Percentiles rank a stretch among this genome's conserved stretches.
These are phyloP conservation scores for Helenozyma baotianmanensis DNA, from an alignment of 805 yeast species.

Conservation along the genomic window DNA sequence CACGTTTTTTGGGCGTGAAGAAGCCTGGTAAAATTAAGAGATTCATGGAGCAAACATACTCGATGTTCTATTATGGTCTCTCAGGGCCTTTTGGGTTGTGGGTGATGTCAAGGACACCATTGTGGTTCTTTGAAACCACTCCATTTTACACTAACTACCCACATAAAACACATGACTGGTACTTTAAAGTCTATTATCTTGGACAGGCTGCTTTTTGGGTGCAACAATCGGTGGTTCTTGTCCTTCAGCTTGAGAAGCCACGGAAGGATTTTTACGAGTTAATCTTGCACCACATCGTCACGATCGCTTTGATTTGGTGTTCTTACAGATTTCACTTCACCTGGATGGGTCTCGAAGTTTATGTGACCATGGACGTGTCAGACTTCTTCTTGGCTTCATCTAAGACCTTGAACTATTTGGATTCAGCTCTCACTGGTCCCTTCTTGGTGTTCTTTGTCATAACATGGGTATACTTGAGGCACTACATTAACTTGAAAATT, in stretches of 20 bases:
- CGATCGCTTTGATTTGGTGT: slow-evolving; percentile 78
- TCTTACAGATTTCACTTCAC: slow-evolving; percentile 94
- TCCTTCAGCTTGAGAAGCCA: slow-evolving; percentile 87
- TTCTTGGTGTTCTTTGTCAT: slow-evolving; percentile 63
- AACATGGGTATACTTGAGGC: slow-evolving; percentile 87
- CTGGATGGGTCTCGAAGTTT: slow-evolving; percentile 89
- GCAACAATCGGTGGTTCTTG: slow-evolving; percentile 83
- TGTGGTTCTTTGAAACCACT: slow-evolving; percentile 86
- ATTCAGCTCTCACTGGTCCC: slow-evolving; percentile 58
- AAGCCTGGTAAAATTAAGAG: slow-evolving; percentile 60
- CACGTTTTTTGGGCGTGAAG: slow-evolving; percentile 47
- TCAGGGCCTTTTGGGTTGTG: slow-evolving; percentile 85
- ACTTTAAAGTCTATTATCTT: slow-evolving; percentile 77
- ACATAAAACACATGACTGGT: slow-evolving; percentile 64
- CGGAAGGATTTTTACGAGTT: slow-evolving; percentile 90
- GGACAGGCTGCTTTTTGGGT: slow-evolving; percentile 97
- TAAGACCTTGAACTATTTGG: slow-evolving; percentile 82
- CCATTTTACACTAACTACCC: slow-evolving; percentile 81
- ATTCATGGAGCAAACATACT: slow-evolving; percentile 90
- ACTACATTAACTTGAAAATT: slow-evolving; percentile 73
- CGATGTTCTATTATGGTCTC: slow-evolving; percentile 72
- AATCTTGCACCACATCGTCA: slow-evolving; percentile 88
- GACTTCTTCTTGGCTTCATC: slow-evolving; percentile 84
- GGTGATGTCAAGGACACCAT: slow-evolving; percentile 74
- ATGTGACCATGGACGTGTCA: slow-evolving; percentile 92